Percentiles rank a stretch among this genome's conserved stretches.
phyloP scores from a whole-genome alignment of 768 basidiomycete species.

The Kwoniella heveanensis region DNA sequence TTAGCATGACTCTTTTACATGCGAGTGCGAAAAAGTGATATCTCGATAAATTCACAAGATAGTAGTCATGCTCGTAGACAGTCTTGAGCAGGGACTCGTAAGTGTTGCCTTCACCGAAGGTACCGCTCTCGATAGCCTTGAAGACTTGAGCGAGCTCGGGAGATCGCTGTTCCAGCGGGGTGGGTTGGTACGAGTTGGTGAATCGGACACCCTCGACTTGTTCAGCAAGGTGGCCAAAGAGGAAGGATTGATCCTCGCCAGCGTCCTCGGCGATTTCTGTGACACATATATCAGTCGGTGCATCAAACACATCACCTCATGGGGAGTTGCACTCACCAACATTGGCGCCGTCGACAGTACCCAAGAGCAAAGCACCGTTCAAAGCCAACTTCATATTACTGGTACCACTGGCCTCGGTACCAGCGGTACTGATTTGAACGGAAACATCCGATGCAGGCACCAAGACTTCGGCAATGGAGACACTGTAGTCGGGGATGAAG shows the following conservation, averaged over 20 bases:
- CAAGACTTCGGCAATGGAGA: slow-evolving; percentile 57
- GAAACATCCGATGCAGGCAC: slow-evolving; percentile 81
- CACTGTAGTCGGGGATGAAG: slow-evolving; percentile 90
- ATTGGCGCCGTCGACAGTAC: slow-evolving; percentile 80
- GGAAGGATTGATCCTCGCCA: slow-evolving; percentile 87
- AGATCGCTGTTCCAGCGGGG: slow-evolving; percentile 78
- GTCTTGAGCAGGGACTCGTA: slow-evolving; percentile 69
- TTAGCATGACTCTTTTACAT: too few relatives aligned
- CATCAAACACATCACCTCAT: neutral
- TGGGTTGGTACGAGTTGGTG: slow-evolving; percentile 79
- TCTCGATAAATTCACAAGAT: slow-evolving; percentile 33
- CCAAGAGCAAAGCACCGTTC: slow-evolving; percentile 84
- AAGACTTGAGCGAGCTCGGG: slow-evolving; percentile 76
- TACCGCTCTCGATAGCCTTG: slow-evolving; percentile 71
- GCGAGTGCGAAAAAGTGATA: too few relatives aligned
- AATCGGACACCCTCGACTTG: slow-evolving; percentile 80
- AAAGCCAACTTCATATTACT: slow-evolving; percentile 68
- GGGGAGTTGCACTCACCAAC: slow-evolving; percentile 37
- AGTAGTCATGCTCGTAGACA: slow-evolving; percentile 50
- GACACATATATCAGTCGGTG: neutral
- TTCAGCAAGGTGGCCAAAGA: slow-evolving; percentile 58
- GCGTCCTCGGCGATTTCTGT: slow-evolving; percentile 94
- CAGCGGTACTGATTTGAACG: slow-evolving; percentile 96
- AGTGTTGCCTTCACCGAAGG: slow-evolving; percentile 71
- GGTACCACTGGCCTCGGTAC: slow-evolving; percentile 69